Evolutionary conservation across 805 yeast genomes (phyloP).

Genomic region (Lipomyces oligophaga): DNA sequence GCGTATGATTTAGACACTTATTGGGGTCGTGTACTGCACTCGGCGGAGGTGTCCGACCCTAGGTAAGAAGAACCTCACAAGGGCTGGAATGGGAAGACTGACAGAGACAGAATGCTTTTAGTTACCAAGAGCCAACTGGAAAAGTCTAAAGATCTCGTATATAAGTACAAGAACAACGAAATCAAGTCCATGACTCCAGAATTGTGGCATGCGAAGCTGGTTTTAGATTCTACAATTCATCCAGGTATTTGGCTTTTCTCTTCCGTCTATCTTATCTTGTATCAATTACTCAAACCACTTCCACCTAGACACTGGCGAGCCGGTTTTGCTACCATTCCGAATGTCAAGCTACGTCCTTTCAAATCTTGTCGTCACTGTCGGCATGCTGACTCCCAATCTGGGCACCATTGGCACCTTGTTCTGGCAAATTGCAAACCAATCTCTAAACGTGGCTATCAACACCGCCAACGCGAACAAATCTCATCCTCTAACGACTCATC

Average conservation of each 20-base stretch:
- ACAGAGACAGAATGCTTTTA: slow-evolving; percentile 57
- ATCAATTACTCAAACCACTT: no score
- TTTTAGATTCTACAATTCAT: slow-evolving; percentile 87
- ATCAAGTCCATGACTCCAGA: slow-evolving; percentile 65
- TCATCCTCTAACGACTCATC: slow-evolving; percentile 77
- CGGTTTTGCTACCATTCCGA: slow-evolving; percentile 88
- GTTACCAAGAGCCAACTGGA: slow-evolving; percentile 63
- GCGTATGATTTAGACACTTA: slow-evolving; percentile 76
- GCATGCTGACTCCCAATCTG: slow-evolving; percentile 94
- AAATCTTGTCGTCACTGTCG: slow-evolving; percentile 90
- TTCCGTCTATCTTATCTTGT: no score
- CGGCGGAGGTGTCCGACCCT: slow-evolving; percentile 91
- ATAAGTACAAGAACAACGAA: slow-evolving; percentile 70
- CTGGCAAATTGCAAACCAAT: slow-evolving; percentile 98
- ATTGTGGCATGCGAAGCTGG: slow-evolving; percentile 82
- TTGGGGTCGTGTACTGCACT: slow-evolving; percentile 92
- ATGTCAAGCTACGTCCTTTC: slow-evolving; percentile 95
- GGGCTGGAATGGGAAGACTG: no score
- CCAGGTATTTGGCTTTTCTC: slow-evolving; percentile 44
- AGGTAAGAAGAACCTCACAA: slow-evolving; percentile 31
- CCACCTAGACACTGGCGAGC: slow-evolving; percentile 74
- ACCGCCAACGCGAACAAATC: slow-evolving; percentile 95
- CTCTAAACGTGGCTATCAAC: slow-evolving; percentile 93
- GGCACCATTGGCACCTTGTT: slow-evolving; percentile 87
- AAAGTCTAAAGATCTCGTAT: slow-evolving; percentile 59